Evolutionary conservation across 345 rosid genomes (phyloP), one percentile per base, ranked within the genome.

Genomic region (Capsella bursapastoris): DNA sequence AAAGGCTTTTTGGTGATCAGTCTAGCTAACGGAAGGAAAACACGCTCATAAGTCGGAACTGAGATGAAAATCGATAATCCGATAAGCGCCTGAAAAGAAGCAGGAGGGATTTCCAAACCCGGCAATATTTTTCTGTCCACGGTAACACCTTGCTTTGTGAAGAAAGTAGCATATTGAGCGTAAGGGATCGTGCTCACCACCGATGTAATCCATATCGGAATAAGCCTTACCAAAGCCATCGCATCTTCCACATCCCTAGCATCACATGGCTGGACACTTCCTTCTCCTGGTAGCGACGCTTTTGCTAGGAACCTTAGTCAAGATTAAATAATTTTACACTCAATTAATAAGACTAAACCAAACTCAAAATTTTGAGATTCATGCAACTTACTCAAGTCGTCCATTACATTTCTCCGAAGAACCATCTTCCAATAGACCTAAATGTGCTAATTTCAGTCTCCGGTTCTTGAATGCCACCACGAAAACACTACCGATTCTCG

Each of bases 71-170:
- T 88, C 3, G 90, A 82, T 69, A 94, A 11, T 49, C 96, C 96
- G 2, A 83, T 77, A 6, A 94, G 75, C 65, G 86, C 73, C 47
- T 86, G 88, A 57, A 91, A 89, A 4, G 90, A 86, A 14, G 95
- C 98, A 0, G 98, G 85, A 0, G 97, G 89, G 38, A 94, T 57
- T 22, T 72, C 71, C 69, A 94, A 86, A 55, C 80, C 64, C 4
- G 88, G 80, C 28, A 86, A 86, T 18, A 87, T 78, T 15, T 87
- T 71, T 41, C 90, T 73, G 70, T 65, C 41, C 86, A 94, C 84
- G 0, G 96, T 86, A 75, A 84, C 81, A 5, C 87, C 97, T 83
- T 94, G 98, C 79, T 94, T 94, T 57, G 86, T 84, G 86, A 82
- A 94, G 74, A 88, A 90, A 2, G 98, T 94, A 70, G 87, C 88